Evolutionary conservation across 176 grass and related monocot genomes (phyloP).

Genomic region (Themeda triandra): DNA sequence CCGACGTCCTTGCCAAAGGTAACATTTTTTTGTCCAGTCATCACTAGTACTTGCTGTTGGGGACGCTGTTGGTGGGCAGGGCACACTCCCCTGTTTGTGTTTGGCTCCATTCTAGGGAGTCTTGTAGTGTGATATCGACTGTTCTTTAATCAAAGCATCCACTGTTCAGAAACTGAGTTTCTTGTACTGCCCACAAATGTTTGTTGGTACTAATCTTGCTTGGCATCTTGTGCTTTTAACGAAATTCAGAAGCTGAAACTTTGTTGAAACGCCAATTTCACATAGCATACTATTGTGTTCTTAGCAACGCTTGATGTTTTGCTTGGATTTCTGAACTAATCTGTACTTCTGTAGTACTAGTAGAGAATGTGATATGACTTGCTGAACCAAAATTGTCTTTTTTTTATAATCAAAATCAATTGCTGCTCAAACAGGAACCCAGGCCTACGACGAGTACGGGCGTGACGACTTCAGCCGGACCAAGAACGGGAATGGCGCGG

Average conservation of each 20-base stretch:
- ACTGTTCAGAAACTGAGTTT: background rate
- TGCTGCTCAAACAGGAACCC: constrained; percentile 17
- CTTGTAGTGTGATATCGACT: background rate
- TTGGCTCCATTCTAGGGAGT: background rate
- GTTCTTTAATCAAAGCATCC: background rate
- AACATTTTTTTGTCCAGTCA: background rate
- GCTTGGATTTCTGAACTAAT: background rate
- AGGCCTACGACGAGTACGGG: constrained; percentile 54
- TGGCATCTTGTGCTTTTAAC: background rate
- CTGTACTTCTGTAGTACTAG: too few species aligned
- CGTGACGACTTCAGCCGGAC: constrained; percentile 64
- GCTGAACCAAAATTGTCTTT: background rate
- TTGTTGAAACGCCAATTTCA: background rate
- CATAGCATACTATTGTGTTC: background rate
- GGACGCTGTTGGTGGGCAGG: background rate
- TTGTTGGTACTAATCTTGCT: background rate
- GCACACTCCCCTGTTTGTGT: background rate
- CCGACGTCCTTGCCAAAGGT: constrained; percentile 72
- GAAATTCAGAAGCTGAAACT: background rate
- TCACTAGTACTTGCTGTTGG: background rate
- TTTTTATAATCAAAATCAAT: background rate
- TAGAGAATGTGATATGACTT: background rate
- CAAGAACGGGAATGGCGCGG: constrained; percentile 36
- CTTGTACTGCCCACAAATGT: background rate
- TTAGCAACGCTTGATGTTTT: background rate